Evolutionary conservation across 2,329 filamentous ascomycete genomes (phyloP).

Genomic region (Fusarium chuoi): DNA sequence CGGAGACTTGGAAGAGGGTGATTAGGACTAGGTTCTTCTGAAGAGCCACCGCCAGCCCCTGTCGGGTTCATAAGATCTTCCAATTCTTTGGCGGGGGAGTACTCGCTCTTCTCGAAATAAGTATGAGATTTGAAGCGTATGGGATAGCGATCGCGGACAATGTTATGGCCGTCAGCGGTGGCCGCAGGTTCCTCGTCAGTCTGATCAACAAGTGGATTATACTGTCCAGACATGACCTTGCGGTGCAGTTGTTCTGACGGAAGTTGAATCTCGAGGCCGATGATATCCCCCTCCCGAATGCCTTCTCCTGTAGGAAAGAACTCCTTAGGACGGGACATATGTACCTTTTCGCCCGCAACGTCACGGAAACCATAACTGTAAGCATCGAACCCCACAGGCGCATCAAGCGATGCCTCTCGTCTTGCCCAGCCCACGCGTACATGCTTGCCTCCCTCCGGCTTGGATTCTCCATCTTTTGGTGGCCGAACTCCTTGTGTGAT

Average conservation of each 20-base stretch:
- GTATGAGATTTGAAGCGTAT: constrained; percentile 94
- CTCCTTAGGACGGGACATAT: constrained; percentile 92
- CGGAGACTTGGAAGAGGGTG: constrained; percentile 80
- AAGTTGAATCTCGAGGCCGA: constrained; percentile 91
- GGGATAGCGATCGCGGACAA: constrained; percentile 93
- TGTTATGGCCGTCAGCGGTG: constrained; percentile 74
- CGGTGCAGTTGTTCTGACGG: constrained; percentile 87
- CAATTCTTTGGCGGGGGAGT: constrained; percentile 86
- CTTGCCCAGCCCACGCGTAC: constrained; percentile 90
- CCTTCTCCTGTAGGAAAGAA: constrained; percentile 84
- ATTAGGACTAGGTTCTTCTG: constrained; percentile 74
- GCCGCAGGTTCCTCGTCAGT: constrained; percentile 65
- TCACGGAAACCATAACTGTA: constrained; percentile 96
- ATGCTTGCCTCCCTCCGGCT: constrained; percentile 64
- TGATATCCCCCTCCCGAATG: constrained; percentile 89
- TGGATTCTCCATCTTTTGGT: constrained; percentile 54
- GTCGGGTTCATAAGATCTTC: constrained; percentile 82
- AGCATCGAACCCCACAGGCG: constrained; percentile 85
- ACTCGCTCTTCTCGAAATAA: constrained; percentile 94
- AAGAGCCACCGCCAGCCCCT: constrained; percentile 55
- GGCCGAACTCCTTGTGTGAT: constrained; percentile 77
- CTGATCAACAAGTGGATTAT: constrained; percentile 84
- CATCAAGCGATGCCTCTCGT: constrained; percentile 83
- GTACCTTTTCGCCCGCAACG: constrained; percentile 88
- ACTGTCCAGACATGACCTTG: constrained; percentile 87